Evolutionary conservation across 192 early-diverging fungal species (phyloP), one percentile per base, ranked within the genome.

Genomic region (Coemansia sp.): DNA sequence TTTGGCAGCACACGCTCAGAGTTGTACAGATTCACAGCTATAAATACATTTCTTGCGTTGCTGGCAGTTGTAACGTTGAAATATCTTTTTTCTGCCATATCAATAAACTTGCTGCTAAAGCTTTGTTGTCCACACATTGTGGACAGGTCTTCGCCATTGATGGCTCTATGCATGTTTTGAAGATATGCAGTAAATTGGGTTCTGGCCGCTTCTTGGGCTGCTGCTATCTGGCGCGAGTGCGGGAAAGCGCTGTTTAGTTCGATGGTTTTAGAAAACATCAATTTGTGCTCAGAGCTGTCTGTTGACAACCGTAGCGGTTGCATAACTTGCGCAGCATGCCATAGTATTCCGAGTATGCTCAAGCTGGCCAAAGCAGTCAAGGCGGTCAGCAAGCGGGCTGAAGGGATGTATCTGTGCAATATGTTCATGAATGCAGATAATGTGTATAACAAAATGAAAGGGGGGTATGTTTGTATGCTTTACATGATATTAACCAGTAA

Each of bases 1-100:
- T 79, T 73, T 5, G 83, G 80, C 55, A 82, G 34, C 14, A 85
- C 52, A 10, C 42, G 61, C 28, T 75, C 77, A 63, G 60, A 80
- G 61, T 83, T 79, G 67, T 69, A 60, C 34, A 83, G 63, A 48
- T 83, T 83, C 11, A 62, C 65, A 0, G 82, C 82, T 17, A 83
- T 25, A 51, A 71, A 73, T 45, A 73, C 29, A 1, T 38, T 68
- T 16, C 48, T 51, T 0, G 25, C 11, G 2, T 7, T 22, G 2
- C 28, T 54, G 20, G 11, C 60, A 5, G 14, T 17, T 6, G 51
- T 60, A 0, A 72, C 32, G 25, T 67, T 61, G 14, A 10, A n/a
- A 45, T 80, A 80, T 20, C 72, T 51, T 11, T 61, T 40, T 28
- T 61, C 60, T 2, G 72, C 77, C 2, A 61, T 22, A 0, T 25